These are phyloP conservation scores for Rhodotorula glutinis DNA, from an alignment of 1,284 basidiomycete genomes.

Conservation along the genomic window DNA sequence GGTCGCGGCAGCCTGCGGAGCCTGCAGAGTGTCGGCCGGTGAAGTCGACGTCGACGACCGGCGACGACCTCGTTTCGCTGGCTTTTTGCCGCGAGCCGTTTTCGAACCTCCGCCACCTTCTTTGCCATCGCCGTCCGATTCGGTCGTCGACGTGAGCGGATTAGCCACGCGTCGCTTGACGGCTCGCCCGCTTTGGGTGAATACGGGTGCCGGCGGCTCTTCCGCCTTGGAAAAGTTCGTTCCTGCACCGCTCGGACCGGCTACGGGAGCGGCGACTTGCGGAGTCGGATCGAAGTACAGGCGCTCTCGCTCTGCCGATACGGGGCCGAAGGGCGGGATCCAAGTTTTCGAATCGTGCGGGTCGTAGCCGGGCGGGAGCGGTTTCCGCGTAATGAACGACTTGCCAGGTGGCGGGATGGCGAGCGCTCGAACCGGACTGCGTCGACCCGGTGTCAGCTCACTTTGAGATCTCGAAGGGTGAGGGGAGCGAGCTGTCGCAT, in stretches of 20 bases:
- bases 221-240: too few relatives aligned
- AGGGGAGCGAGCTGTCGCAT: not conserved
- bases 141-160: not conserved
- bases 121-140: not conserved
- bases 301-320: not conserved
- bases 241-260: too few relatives aligned
- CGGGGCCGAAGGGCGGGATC: constrained; percentile 1
- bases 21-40: too few relatives aligned
- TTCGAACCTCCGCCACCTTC: too few relatives aligned
- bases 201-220: not conserved
- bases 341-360: not conserved
- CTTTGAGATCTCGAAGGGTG: not conserved
- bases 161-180: not conserved
- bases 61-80: too few relatives aligned
- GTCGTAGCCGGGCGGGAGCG: not conserved
- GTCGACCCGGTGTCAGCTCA: not conserved
- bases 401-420: not conserved
- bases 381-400: not conserved
- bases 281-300: not conserved
- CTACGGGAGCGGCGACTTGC: too few relatives aligned
- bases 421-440: not conserved
- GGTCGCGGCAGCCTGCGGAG: too few relatives aligned
- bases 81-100: too few relatives aligned
- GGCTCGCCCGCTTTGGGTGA: not conserved
- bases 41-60: too few relatives aligned